Evolutionary conservation across 2,329 filamentous ascomycete genomes (phyloP).

Genomic region (Aspergillus proliferans): DNA sequence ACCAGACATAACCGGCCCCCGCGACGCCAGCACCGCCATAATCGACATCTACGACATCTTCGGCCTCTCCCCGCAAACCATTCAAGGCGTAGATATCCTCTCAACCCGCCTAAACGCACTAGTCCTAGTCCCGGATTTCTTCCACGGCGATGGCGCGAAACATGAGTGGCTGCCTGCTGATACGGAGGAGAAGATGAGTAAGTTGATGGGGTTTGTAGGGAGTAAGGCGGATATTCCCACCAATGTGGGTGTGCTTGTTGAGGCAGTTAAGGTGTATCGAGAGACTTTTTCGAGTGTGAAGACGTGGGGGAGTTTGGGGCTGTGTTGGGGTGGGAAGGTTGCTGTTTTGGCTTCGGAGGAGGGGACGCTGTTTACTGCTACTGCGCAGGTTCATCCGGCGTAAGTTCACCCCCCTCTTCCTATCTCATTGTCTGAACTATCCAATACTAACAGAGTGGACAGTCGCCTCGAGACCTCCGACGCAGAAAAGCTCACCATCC

Average conservation of each 20-base stretch:
- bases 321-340: conserved; percentile 67
- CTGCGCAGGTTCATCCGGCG: conserved; percentile 33
- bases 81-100: conserved; percentile 60
- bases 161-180: conserved; percentile 54
- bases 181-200: conserved; percentile 58
- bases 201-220: conserved; percentile 53
- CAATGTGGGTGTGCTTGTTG: conserved; percentile 26
- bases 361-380: conserved; percentile 48
- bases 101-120: conserved; percentile 33
- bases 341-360: conserved; percentile 41
- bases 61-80: conserved; percentile 58
- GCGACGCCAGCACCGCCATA: conserved; percentile 50
- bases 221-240: conserved; percentile 28
- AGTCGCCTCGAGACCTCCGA: conserved; percentile 50
- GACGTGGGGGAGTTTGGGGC: conserved; percentile 57
- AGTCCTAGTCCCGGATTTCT: conserved; percentile 38
- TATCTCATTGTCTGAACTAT: conserved; percentile 11
- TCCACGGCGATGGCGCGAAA: conserved; percentile 40
- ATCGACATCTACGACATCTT: conserved; percentile 63
- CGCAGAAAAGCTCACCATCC: conserved; percentile 54
- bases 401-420: conserved; percentile 17
- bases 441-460: background rate
- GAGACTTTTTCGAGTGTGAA: conserved; percentile 50
- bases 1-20: conserved; percentile 40
- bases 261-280: conserved; percentile 41